Base-by-base conservation (phyloP, 306 rosid genomes). In the Luffa acutangula region DNA sequence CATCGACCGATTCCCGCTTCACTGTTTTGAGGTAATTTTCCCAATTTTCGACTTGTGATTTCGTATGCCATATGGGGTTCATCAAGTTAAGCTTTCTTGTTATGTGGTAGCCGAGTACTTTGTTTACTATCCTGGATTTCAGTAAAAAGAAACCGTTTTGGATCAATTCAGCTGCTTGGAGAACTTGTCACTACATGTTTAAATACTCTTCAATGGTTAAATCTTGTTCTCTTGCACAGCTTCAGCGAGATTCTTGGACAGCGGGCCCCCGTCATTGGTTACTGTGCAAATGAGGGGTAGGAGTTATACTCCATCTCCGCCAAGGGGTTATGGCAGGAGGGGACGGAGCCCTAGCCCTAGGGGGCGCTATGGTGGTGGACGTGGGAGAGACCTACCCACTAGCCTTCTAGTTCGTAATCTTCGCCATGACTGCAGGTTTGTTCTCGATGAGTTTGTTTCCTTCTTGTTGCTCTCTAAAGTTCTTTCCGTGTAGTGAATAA, bases 341-440 rank as follows among this genome's bases (percentile, higher is more conserved):
- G 97, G 96, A 17, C 79, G 96, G 74, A 95, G 98, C 79, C 97
- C 99, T 0, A 92, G 97, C 85, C 99, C 99, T 3, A 88, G 99
- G 46, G 93, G 97, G 33, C 97, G 97, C 54, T 82, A 91, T 75
- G 87, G 89, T 72, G 87, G 89, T 39, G 91, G 91, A 39, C 93
- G 95, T 64, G 78, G 87, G 33, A 84, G 98, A 81, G 99, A 96
- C 86, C 94, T 86, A 31, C 98, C 99, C 12, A 93, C 98, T 21
- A 96, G 99, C 20, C 99, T 96, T 80, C 93, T 96, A 15, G 99
- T 96, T 57, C 99, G 99, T 65, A 96, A 96, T 89, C 99, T 96
- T 83, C 93, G 99, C 79, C 98, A 90, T 77, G 98, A 96, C 59
- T 96, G 99, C 53, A 93, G 98, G 97, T 87, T 53, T 67, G 92